Base-by-base conservation (phyloP, 2,329 filamentous ascomycete species). In the Alternaria dauci region DNA sequence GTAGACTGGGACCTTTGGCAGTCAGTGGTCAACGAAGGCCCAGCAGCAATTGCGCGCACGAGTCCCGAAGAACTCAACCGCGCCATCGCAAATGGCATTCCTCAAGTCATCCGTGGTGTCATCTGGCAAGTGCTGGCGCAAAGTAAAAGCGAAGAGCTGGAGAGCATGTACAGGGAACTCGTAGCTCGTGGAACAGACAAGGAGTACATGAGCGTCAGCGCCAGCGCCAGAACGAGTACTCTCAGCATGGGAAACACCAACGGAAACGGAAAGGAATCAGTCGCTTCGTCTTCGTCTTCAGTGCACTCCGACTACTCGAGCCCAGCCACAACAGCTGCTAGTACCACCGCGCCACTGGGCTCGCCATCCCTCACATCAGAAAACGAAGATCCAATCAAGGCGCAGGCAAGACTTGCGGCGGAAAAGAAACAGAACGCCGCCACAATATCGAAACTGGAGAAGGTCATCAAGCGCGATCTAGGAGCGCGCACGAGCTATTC, bases 1-100 rank as follows among this genome's bases (percentile, higher is more conserved):
- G 95, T 99, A n/a, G 93, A 99, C 75, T 99, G 95, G 95, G 95
- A 99, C 78, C 82, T 99, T 39, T 99, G 95, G 95, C 94, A 99
- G 76, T 88, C 91, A 25, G 91, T 99, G 4, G 95, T 99, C 34
- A 96, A 97, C 68, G 92, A 97, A 81, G 95, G 95, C 0, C 93
- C 94, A 16, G 88, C 92, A 28, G 94, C 93, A 9, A 91, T 98
- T 51, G 91, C 92, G 11, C 88, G 92, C 61, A 93, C 93, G 4
- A 97, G 93, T 73, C 86, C 94, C 0, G 92, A 96, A 71, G 94
- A 97, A 76, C 82, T 99, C 58, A 97, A 94, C 74, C 88, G 86
- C 67, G 94, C 95, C 23, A 97, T 99, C 70, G 92, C 94, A 51
- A 91, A 90, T 39, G 95, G 95, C 32, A 99, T 99, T 58, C 95